Evolutionary conservation across 768 basidiomycete genomes (phyloP).

Genomic region (Roridomyces roridus): DNA sequence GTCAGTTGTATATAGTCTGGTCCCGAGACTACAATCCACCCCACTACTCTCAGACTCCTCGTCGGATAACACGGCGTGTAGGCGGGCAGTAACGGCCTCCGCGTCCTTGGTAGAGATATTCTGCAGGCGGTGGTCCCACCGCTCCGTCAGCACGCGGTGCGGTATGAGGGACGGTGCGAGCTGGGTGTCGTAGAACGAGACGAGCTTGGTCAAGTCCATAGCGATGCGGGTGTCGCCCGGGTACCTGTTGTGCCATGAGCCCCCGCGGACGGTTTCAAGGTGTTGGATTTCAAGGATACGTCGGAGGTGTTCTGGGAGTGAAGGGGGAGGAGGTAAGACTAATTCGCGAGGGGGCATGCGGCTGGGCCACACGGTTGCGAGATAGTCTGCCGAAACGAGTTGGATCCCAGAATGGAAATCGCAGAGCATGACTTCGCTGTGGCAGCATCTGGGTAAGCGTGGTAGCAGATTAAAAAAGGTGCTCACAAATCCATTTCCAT

Average conservation of each 20-base stretch:
- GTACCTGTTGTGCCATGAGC: constrained; percentile 39
- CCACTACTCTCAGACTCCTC: constrained; percentile 24
- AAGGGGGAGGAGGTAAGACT: no score
- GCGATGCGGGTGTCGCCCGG: constrained; percentile 42
- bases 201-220: constrained; percentile 37
- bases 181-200: constrained; percentile 43
- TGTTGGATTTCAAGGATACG: neutral
- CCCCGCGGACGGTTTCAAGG: constrained; percentile 23
- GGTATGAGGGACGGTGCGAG: constrained; percentile 36
- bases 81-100: neutral
- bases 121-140: constrained; percentile 36
- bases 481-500: constrained; percentile 39
- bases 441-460: neutral
- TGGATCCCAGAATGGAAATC: constrained; percentile 35
- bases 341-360: no score
- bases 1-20: no score
- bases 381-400: constrained; percentile 28
- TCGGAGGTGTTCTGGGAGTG: neutral
- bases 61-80: constrained; percentile 17
- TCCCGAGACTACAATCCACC: no score
- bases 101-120: constrained; percentile 33
- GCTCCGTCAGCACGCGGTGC: constrained; percentile 29
- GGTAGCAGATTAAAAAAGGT: neutral
- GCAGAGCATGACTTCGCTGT: constrained; percentile 45
- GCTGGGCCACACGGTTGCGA: constrained; percentile 12